Base-by-base conservation (phyloP, 495 filamentous ascomycete species). In the Haplographium delicatum region DNA sequence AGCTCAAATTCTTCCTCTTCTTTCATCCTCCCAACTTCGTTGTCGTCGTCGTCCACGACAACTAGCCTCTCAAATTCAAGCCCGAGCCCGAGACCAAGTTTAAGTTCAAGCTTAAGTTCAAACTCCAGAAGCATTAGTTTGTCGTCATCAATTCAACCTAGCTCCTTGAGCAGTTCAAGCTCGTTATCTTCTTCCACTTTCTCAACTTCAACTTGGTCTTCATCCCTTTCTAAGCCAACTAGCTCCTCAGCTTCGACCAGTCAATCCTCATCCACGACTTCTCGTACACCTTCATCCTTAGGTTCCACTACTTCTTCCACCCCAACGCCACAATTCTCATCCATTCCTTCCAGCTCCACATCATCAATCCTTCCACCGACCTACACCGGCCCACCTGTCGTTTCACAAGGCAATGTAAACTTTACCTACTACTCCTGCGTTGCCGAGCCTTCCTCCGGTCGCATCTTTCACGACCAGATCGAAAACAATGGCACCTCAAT, bases 401-500 rank as follows among this genome's bases (percentile, higher is more conserved):
- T 56, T 33, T 58, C 33, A 11, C 39, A 24, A 5, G 61, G 61
- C 38, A 61, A 63, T 23, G 45, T 31, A 1, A 61, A 64, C 49
- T 64, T 61, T 50, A 59, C 61, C 44, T 64, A 54, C 41, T 64
- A 61, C 39, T 30, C 35, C 39, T 64, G 61, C 34, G 34, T 61
- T 10, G 23, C 45, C 16, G 61, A 64, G 46, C 61, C 61, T 24
- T 54, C 61, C 8, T 38, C 48, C 1, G 50, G 56, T 13, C 47
- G 50, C 4, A 34, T 58, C 11, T 47, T 64, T 34, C 31, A 52
- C n/a, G 41, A 33, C 2, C 58, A 61, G 47, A 25, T 59, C 26
- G 30, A 47, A 5, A 53, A 56, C 43, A 58, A 58, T 30, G 52
- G 22, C 49, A 55, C 54, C 13, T 22, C 31, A 20, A 59, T 62